Conservation (phyloP, 2,329 filamentous ascomycete genomes). For the Penicillium hesseltinei region DNA sequence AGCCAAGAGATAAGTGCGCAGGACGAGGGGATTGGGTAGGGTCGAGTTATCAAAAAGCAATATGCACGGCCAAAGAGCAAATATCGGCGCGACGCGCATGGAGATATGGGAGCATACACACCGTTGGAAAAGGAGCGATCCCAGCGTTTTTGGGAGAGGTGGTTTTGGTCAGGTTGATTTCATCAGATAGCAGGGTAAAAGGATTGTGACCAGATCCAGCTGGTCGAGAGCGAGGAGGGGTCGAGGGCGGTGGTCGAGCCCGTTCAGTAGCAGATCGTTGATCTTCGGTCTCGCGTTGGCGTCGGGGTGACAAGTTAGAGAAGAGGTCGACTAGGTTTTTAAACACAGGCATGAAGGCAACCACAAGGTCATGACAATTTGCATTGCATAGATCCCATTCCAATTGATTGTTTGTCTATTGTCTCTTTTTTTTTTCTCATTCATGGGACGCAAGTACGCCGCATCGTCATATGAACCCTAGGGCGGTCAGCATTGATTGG, state of each 20-base stretch:
- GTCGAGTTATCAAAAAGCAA: not conserved
- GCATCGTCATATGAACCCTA: constrained; percentile 7
- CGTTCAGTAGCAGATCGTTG: constrained; percentile 9
- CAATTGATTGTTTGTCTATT: not conserved
- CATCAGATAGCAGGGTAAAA: not conserved
- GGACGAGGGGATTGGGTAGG: not conserved
- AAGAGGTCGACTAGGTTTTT: constrained; percentile 16
- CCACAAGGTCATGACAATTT: constrained; percentile 9
- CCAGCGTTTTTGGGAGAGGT: not conserved
- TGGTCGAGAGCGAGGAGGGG: constrained; percentile 7
- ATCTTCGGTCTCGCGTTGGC: constrained; percentile 15
- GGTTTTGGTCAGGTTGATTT: not conserved
- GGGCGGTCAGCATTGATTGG: constrained; percentile 3
- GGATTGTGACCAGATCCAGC: not conserved
- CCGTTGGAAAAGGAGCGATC: constrained; percentile 7
- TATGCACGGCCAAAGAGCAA: not conserved
- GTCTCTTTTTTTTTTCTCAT: not conserved
- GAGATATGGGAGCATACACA: constrained; percentile 8
- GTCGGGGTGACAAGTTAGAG: constrained; percentile 20
- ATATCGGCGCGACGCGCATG: not conserved
- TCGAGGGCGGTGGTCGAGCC: constrained; percentile 6
- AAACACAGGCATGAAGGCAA: constrained; percentile 18
- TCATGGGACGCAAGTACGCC: not conserved
- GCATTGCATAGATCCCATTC: constrained; percentile 10
- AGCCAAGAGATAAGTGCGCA: not conserved